Base-by-base conservation (phyloP, 805 yeast genomes). In the Candida parachauliodes region DNA sequence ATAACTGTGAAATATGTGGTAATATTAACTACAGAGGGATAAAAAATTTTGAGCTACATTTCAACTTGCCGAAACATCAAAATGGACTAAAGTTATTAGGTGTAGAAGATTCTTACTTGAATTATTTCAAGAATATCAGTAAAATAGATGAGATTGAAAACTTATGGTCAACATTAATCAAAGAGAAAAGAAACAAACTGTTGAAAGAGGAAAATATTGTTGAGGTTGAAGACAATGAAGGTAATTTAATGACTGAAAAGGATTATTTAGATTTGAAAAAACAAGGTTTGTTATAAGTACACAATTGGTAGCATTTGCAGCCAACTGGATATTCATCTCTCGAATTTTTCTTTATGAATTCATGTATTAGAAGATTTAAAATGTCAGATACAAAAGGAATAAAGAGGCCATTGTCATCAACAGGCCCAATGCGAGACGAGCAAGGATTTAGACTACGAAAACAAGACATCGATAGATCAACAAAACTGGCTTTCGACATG, bases 191-290 rank as follows among this genome's bases (percentile, higher is more conserved):
- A 28, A 47, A 55, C 8, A 59, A 58, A 36, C 66, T 68, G 22
- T 64, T 63, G 17, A 65, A 70, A 37, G 54, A 51, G 32, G 84
- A 81, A 45, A 67, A 70, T 37, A 76, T 78, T 1, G 72, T 82
- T 9, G 95, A 93, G 57, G 84, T 89, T 24, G 98, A 91, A 56
- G 98, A 93, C 54, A 83, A 77, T 1, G 88, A 87, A 12, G 98
- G 98, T 8, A 91, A 93, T 54, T 95, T 87, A 11, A 83, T 91
- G 94, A 76, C 83, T 23, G 82, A 80, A 48, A 77, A 78, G 48
- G 89, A 87, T 29, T 91, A 86, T 58, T 71, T 80, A 14, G 97
- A 93, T 47, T 68, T 91, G 55, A 85, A 87, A 60, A 82, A 77
- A 47, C 98, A 91, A 62, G 98, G 97, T 0, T 65, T 91, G 34